Evolutionary conservation across 371 early-diverging fungal species (phyloP), one percentile per base, ranked within the genome.

Genomic region (Syncephalastrum monosporum): DNA sequence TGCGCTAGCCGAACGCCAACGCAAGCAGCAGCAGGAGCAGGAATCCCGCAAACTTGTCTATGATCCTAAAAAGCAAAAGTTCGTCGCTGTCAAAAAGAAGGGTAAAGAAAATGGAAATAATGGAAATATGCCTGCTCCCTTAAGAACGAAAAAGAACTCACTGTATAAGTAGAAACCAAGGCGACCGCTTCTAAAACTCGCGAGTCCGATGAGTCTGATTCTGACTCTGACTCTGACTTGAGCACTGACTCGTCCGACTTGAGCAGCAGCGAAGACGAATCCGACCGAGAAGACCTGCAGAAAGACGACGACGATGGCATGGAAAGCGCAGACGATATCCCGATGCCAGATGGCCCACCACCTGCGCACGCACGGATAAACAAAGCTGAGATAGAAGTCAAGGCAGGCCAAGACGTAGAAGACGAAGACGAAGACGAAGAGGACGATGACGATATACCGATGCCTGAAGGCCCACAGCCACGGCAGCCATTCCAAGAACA

Each of bases 381-480:
- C 27, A 24, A 50, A 42, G 38, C 41, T 1, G 56, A 50, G 15
- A 43, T 52, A 29, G 15, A 42, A 15, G 48, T 58, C 21, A 21
- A 21, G 21, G 21, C 21, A 17, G 21, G 27, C 19, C 55, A 47
- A 29, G 50, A 64, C 10, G 50, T 46, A 42, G 65, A 56, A 33
- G n/a, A n/a, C n/a, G 59, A 68, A 3, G 69, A 62, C 49, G 61
- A 61, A 6, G 63, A 56, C 1, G 64, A 72, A 16, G 75, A 75
- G 50, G 71, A 71, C 51, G 74, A 73, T 48, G 68, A 71, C 50
- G 74, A 73, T 52, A 74, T 78, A 24, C 79, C 79, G 19, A 56
- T 78, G 25, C 79, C 79, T 24, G 64, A 69, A 49, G 79, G 75
- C 0, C 79, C 79, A 29, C 75, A 73, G 17, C 79, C 79, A 21